phyloP scores from a whole-genome alignment of 2,329 filamentous ascomycete species.

The Epichloe coenophiala region DNA sequence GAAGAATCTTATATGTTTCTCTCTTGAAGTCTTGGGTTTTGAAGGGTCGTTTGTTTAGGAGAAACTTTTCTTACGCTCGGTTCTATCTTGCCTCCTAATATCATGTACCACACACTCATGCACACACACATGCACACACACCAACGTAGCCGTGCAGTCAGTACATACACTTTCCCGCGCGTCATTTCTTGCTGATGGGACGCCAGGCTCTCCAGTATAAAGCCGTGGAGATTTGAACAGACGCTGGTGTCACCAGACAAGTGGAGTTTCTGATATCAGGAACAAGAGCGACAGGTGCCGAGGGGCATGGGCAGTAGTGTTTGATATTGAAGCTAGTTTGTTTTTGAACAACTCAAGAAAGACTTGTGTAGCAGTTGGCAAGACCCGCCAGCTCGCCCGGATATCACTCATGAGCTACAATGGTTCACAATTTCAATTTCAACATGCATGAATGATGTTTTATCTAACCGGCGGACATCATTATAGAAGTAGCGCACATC shows the following conservation, averaged over 20 bases:
- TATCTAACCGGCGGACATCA: too few relatives aligned
- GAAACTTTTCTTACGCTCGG: slow-evolving; percentile 21
- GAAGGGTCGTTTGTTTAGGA: slow-evolving; percentile 21
- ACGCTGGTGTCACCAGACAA: too few relatives aligned
- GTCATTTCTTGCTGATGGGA: too few relatives aligned
- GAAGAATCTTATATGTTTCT: slow-evolving; percentile 22
- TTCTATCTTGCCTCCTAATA: slow-evolving; percentile 11
- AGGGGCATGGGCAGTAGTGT: background rate
- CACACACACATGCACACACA: background rate
- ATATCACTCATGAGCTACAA: too few relatives aligned
- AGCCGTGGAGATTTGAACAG: too few relatives aligned
- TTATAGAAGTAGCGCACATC: background rate
- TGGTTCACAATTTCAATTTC: too few relatives aligned
- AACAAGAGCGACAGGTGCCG: background rate
- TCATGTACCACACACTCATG: slow-evolving; percentile 3
- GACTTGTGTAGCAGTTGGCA: too few relatives aligned
- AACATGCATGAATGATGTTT: too few relatives aligned
- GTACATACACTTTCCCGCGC: too few relatives aligned
- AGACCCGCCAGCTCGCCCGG: too few relatives aligned
- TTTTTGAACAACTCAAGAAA: background rate
- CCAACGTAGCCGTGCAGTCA: background rate
- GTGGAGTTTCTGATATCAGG: background rate
- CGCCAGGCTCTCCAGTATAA: too few relatives aligned
- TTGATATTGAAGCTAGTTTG: background rate
- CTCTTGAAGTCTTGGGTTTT: slow-evolving; percentile 24